Conservation (phyloP, 2,329 filamentous ascomycete genomes). For the Fusarium aywerte region DNA sequence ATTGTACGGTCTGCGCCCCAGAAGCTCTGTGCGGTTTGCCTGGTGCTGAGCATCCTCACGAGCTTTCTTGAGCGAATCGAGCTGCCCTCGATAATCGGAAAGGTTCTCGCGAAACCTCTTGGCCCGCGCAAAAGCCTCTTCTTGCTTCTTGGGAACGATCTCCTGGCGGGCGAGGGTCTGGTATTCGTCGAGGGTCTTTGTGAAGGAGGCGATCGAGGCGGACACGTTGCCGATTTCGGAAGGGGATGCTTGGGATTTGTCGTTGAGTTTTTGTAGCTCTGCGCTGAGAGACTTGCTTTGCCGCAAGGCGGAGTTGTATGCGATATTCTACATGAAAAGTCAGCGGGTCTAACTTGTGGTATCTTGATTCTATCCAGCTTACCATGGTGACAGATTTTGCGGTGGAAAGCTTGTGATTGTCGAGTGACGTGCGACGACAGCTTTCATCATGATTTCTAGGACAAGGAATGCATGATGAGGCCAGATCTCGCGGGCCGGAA, state of each 20-base stretch:
- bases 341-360: fast-evolving
- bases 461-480: constrained; percentile 38
- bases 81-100: constrained; percentile 78
- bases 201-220: constrained; percentile 81
- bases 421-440: constrained; percentile 17
- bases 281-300: constrained; percentile 83
- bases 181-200: constrained; percentile 94
- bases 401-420: constrained; percentile 13
- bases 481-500: constrained; percentile 46
- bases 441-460: constrained; percentile 40
- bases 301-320: constrained; percentile 87
- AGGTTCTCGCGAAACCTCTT: constrained; percentile 88
- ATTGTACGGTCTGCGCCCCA: constrained; percentile 83
- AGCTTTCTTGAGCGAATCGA: constrained; percentile 80
- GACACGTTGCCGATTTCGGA: constrained; percentile 73
- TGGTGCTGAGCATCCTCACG: constrained; percentile 77
- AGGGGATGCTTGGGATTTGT: constrained; percentile 70
- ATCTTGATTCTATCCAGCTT: not conserved
- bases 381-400: constrained; percentile 44
- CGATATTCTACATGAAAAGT: constrained; percentile 69
- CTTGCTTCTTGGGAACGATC: constrained; percentile 88
- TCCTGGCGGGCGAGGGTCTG: constrained; percentile 85
- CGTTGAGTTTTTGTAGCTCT: constrained; percentile 77
- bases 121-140: constrained; percentile 87
- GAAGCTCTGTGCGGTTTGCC: constrained; percentile 79